A percentile compares a stretch with the other conserved stretches of the same genome.
These are phyloP conservation scores for Aureobasidium sp. DNA, from an alignment of 2,329 filamentous ascomycete genomes.

Conservation along the genomic window DNA sequence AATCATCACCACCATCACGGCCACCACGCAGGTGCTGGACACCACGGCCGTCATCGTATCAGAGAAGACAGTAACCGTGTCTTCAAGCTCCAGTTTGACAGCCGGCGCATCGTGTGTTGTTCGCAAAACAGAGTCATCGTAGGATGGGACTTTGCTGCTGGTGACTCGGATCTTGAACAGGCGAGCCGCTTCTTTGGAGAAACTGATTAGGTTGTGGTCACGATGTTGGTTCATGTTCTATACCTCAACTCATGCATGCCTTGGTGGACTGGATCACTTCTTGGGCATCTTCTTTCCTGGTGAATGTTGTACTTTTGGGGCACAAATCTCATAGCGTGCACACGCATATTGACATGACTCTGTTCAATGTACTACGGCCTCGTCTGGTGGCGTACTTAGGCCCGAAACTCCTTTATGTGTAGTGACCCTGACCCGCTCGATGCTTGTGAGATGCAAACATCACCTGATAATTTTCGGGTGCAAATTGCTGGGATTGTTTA, in stretches of 20 bases:
- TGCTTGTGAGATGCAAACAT: conserved; percentile 22
- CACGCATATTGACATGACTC: background rate
- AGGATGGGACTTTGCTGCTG: conserved; percentile 95
- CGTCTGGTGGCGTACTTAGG: background rate
- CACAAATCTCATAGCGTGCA: background rate
- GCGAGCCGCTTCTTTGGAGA: conserved; percentile 20
- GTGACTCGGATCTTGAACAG: conserved; percentile 56
- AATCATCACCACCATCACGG: conserved; percentile 6
- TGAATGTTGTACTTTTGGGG: background rate
- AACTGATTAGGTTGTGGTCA: conserved; percentile 13
- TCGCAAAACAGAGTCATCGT: conserved; percentile 88
- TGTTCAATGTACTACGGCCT: background rate
- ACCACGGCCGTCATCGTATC: conserved; percentile 18
- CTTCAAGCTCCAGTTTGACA: conserved; percentile 96
- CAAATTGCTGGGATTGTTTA: background rate
- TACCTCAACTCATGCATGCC: background rate
- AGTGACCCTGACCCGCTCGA: background rate
- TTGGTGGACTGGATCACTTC: background rate
- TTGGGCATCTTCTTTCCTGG: background rate
- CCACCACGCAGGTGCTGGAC: conserved; percentile 7
- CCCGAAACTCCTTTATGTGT: background rate
- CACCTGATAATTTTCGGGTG: conserved; percentile 13
- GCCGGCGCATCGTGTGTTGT: conserved; percentile 86
- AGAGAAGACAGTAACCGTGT: conserved; percentile 54
- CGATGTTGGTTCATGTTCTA: background rate